Evolutionary conservation across 371 early-diverging fungal genomes (phyloP).

Genomic region (Cokeromyces recurvatus): DNA sequence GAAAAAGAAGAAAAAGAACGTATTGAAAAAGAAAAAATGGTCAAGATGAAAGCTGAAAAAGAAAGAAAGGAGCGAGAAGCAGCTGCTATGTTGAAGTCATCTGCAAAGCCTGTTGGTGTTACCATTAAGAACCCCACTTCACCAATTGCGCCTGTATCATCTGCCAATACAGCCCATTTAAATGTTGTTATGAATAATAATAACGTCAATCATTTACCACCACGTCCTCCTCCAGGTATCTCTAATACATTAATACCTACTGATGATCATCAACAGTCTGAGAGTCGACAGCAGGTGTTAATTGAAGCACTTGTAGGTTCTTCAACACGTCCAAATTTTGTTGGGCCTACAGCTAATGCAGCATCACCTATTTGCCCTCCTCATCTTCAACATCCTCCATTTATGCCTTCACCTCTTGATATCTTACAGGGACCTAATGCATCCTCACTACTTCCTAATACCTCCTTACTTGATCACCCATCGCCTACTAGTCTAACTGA

Average conservation of each 20-base stretch:
- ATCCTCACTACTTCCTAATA: not conserved
- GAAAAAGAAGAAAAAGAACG: conserved; percentile 19
- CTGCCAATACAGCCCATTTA: too few species aligned
- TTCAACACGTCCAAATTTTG: not conserved
- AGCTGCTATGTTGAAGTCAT: too few species aligned
- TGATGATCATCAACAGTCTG: too few species aligned
- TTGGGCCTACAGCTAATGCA: not conserved
- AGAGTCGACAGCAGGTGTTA: conserved; percentile 15
- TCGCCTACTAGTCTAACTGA: conserved; percentile 2
- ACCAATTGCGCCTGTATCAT: too few species aligned
- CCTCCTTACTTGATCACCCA: conserved; percentile 1
- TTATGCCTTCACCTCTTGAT: conserved; percentile 13
- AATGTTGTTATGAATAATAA: too few species aligned
- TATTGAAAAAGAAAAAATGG: not conserved
- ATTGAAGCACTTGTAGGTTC: conserved; percentile 19
- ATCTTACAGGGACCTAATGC: conserved; percentile 4
- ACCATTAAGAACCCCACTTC: too few species aligned
- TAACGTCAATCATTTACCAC: too few species aligned
- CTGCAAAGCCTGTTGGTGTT: too few species aligned
- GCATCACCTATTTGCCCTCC: not conserved
- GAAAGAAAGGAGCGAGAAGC: not conserved
- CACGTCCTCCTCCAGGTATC: conserved; percentile 9
- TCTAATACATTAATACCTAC: not conserved
- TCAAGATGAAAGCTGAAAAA: not conserved
- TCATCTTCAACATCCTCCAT: conserved; percentile 4